Evolutionary conservation across 805 yeast genomes (phyloP).

Genomic region (Ogataea corticis): DNA sequence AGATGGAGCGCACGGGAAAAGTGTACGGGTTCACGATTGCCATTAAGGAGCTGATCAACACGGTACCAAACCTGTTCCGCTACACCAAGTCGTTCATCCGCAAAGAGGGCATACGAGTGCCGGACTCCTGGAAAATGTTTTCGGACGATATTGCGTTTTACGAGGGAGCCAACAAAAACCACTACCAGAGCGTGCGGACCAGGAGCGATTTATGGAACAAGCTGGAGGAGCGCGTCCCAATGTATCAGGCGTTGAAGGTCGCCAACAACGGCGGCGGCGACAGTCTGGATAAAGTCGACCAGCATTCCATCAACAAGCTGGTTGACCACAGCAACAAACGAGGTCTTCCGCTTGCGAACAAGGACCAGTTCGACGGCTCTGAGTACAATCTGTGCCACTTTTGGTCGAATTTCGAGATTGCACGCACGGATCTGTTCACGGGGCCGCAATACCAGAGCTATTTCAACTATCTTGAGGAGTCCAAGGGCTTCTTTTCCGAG

Average conservation of each 20-base stretch:
- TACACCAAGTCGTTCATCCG: slow-evolving; percentile 65
- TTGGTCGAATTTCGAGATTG: slow-evolving; percentile 94
- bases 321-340: slow-evolving; percentile 39
- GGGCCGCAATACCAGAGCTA: slow-evolving; percentile 64
- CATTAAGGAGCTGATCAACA: slow-evolving; percentile 74
- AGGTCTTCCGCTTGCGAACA: slow-evolving; percentile 35
- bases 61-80: slow-evolving; percentile 80
- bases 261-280: slow-evolving; percentile 6
- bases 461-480: slow-evolving; percentile 64
- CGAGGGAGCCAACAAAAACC: slow-evolving; percentile 33
- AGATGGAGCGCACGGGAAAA: slow-evolving; percentile 70
- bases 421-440: slow-evolving; percentile 72
- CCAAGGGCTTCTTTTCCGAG: slow-evolving; percentile 86
- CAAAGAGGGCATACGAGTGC: slow-evolving; percentile 46
- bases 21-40: slow-evolving; percentile 84
- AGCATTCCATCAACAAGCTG: slow-evolving; percentile 38
- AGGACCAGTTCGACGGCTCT: slow-evolving; percentile 64
- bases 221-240: slow-evolving; percentile 28
- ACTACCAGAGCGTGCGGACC: slow-evolving; percentile 28
- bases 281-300: slow-evolving; percentile 27
- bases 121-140: slow-evolving; percentile 72
- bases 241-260: slow-evolving; percentile 24
- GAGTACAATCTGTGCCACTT: slow-evolving; percentile 82
- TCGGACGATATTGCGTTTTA: slow-evolving; percentile 41
- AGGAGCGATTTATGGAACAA: slow-evolving; percentile 29